Percentiles rank a stretch among this genome's conserved stretches.
Conservation (phyloP, 176 grass and related monocot species). For the Triticum urartu region DNA sequence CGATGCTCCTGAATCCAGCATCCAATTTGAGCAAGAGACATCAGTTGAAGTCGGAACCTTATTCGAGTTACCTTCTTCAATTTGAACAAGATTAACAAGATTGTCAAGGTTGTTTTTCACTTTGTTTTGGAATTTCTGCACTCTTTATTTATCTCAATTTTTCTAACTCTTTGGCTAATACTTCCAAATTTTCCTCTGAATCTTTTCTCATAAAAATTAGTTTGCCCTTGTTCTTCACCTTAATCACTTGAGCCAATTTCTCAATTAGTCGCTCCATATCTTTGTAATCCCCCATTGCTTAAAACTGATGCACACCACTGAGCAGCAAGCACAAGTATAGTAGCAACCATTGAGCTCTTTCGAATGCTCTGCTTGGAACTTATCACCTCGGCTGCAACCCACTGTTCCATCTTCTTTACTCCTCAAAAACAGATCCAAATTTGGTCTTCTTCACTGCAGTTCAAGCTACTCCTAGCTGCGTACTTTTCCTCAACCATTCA, state of each 20-base stretch:
- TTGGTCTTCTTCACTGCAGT: neutral
- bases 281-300: neutral
- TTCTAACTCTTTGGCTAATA: neutral
- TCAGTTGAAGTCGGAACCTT: neutral
- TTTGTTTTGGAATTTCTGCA: neutral
- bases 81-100: neutral
- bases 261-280: neutral
- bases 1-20: neutral
- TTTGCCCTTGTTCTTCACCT: neutral
- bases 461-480: neutral
- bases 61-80: neutral
- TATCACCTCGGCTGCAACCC: too few species aligned
- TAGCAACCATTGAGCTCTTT: too few species aligned
- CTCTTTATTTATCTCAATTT: neutral
- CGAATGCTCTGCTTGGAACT: too few species aligned
- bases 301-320: neutral
- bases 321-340: neutral
- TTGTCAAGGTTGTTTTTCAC: neutral
- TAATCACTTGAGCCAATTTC: neutral
- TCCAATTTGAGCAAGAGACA: neutral
- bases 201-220: neutral
- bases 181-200: neutral
- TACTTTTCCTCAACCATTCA: neutral
- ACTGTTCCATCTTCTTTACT: too few species aligned
- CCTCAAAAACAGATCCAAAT: too few species aligned